A percentile compares a stretch with the other conserved stretches of the same genome.
Evolutionary conservation across 257 asterid species (phyloP).

Genomic region (Leptodermis oblonga): DNA sequence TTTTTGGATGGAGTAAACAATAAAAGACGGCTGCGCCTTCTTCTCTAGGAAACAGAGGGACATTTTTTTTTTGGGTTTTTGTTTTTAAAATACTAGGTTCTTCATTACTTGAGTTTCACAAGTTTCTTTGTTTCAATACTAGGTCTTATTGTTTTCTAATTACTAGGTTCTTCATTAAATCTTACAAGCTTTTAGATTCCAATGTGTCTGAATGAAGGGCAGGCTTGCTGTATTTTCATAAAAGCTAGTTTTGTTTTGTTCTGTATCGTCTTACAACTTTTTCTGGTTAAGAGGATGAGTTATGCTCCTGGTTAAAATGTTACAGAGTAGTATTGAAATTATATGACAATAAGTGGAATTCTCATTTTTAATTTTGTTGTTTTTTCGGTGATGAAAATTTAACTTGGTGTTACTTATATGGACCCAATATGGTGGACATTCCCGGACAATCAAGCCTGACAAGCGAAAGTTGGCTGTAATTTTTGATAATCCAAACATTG

Average conservation of each 20-base stretch:
- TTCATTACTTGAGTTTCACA: not conserved
- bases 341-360: not conserved
- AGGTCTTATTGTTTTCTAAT: not conserved
- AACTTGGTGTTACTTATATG: too few relatives aligned
- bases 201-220: not conserved
- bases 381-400: not conserved
- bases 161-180: not conserved
- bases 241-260: not conserved
- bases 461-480: conserved; percentile 77
- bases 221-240: not conserved
- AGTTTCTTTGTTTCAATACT: not conserved
- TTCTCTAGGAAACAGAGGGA: not conserved
- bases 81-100: not conserved
- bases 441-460: conserved; percentile 89
- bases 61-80: too few relatives aligned
- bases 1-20: not conserved
- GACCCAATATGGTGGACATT: conserved; percentile 69
- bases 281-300: not conserved
- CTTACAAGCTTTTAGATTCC: not conserved
- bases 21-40: not conserved
- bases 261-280: not conserved
- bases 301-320: not conserved
- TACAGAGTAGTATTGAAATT: not conserved
- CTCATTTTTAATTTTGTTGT: not conserved
- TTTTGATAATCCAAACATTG: conserved; percentile 78